phyloP scores from a whole-genome alignment of 208 protist genomes.

The Trypanosoma scelopori region DNA sequence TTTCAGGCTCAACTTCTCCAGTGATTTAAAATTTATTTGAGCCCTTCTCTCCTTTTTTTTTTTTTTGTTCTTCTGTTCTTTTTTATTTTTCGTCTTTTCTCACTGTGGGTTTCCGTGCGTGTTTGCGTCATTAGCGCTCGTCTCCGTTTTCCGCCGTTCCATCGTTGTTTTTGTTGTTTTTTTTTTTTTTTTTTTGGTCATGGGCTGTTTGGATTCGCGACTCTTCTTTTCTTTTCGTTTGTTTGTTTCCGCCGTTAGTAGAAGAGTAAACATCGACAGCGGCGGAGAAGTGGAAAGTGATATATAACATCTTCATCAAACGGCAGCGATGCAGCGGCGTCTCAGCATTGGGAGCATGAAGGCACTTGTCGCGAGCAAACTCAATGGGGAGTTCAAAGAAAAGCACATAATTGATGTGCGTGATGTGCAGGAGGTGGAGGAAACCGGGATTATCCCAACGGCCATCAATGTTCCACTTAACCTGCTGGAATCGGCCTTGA shows the following conservation, averaged over 20 bases:
- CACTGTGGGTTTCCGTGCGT: too few relatives aligned
- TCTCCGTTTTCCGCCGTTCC: too few relatives aligned
- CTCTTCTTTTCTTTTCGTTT: too few relatives aligned
- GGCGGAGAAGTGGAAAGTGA: too few relatives aligned
- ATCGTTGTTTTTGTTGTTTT: too few relatives aligned
- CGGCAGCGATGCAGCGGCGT: conserved; percentile 34
- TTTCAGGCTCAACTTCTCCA: background rate
- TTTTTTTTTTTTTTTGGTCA: too few relatives aligned
- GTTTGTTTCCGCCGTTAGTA: too few relatives aligned
- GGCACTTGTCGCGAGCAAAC: conserved; percentile 52
- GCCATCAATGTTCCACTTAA: conserved; percentile 64
- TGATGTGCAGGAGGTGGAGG: conserved; percentile 43
- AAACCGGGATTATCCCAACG: conserved; percentile 51
- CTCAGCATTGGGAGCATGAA: conserved; percentile 60
- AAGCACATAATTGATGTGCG: conserved; percentile 70
- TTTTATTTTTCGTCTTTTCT: background rate
- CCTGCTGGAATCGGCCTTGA: conserved; percentile 47
- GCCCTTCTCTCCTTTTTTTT: background rate
- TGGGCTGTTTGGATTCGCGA: too few relatives aligned
- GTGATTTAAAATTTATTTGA: background rate
- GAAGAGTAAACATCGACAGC: too few relatives aligned
- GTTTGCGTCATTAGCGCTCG: too few relatives aligned
- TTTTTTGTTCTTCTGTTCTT: background rate
- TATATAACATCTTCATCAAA: too few relatives aligned
- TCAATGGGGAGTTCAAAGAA: conserved; percentile 16